Conservation (phyloP, 176 grass and related monocot genomes). For the Guadua angustifolia region DNA sequence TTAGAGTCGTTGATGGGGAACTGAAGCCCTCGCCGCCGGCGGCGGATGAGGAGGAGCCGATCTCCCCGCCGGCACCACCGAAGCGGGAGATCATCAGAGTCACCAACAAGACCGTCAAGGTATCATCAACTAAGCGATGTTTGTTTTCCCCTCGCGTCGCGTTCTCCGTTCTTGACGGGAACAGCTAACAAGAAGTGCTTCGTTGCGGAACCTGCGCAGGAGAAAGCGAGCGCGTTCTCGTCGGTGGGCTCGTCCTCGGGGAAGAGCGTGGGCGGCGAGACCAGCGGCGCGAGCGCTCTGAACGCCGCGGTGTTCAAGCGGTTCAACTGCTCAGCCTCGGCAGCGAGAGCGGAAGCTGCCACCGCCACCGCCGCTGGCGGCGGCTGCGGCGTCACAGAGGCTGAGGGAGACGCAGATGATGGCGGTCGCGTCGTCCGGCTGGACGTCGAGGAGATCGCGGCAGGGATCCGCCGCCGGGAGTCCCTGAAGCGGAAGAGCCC, state of each 20-base stretch:
- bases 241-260: constrained; percentile 56
- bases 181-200: constrained; percentile 8
- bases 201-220: constrained; percentile 41
- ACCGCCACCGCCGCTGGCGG: background rate
- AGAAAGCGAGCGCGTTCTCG: constrained; percentile 74
- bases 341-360: constrained; percentile 26
- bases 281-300: constrained; percentile 34
- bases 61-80: constrained; percentile 14
- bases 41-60: background rate
- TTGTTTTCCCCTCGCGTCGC: background rate
- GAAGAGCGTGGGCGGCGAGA: constrained; percentile 34
- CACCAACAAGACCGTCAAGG: constrained; percentile 45
- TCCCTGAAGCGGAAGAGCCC: constrained; percentile 63
- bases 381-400: background rate
- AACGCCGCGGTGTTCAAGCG: constrained; percentile 64
- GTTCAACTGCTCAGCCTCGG: constrained; percentile 56
- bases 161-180: background rate
- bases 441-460: constrained; percentile 42
- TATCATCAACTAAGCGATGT: background rate
- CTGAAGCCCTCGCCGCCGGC: background rate
- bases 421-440: constrained; percentile 16
- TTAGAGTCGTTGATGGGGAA: constrained; percentile 31
- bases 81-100: constrained; percentile 52
- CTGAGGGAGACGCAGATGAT: constrained; percentile 26
- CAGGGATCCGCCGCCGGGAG: constrained; percentile 13